These are phyloP conservation scores for Phytophthora pini DNA, from an alignment of 352 stramenopile genomes.

Conservation along the genomic window DNA sequence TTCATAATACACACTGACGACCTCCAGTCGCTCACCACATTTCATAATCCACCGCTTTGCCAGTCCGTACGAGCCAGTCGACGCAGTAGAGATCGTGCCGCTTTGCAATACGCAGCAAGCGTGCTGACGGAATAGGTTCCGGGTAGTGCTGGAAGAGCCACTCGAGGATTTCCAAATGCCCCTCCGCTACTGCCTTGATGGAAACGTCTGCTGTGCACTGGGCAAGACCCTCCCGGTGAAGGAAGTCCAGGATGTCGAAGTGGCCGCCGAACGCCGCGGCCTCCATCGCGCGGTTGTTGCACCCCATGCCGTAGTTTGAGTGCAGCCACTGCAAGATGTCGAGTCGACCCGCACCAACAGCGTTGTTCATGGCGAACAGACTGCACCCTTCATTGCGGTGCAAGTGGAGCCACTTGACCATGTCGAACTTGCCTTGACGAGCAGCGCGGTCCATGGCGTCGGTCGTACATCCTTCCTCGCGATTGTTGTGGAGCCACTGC, in stretches of 20 bases:
- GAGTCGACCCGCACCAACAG: conserved; percentile 24
- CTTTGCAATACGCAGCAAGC: conserved; percentile 41
- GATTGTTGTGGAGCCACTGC: conserved; percentile 33
- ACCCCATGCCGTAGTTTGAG: conserved; percentile 21
- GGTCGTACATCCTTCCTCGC: conserved; percentile 28
- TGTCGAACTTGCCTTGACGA: conserved; percentile 38
- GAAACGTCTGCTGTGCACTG: conserved; percentile 29
- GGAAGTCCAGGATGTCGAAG: conserved; percentile 46
- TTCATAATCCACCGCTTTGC: conserved; percentile 31
- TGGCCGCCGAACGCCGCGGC: conserved; percentile 31
- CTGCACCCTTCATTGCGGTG: conserved; percentile 37
- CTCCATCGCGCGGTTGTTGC: conserved; percentile 33
- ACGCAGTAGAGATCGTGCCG: conserved; percentile 40
- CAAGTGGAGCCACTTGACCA: conserved; percentile 37
- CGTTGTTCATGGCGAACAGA: conserved; percentile 33
- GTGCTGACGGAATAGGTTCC: conserved; percentile 30
- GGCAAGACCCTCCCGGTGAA: conserved; percentile 25
- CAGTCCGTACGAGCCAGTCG: conserved; percentile 36
- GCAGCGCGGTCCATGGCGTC: conserved; percentile 42
- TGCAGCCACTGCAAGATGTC: conserved; percentile 43
- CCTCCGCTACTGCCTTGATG: conserved; percentile 31
- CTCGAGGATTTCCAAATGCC: conserved; percentile 40
- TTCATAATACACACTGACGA: conserved; percentile 3
- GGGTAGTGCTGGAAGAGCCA: conserved; percentile 39
- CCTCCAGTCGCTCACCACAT: conserved; percentile 17